Evolutionary conservation across 495 filamentous ascomycete genomes (phyloP).

Genomic region (Penicillium atrosanguineum): DNA sequence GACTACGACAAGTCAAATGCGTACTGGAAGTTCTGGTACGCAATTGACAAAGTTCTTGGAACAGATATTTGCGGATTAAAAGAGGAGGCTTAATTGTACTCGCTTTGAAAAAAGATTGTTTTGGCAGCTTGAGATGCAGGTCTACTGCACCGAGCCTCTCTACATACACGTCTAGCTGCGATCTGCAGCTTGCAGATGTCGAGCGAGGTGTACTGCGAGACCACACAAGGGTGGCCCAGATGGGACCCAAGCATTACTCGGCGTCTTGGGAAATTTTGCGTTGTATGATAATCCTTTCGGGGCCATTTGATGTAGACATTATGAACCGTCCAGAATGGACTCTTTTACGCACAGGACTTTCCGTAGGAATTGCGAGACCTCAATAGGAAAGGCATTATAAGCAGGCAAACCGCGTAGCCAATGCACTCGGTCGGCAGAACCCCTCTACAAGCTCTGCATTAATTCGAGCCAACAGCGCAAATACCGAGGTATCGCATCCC

Average conservation of each 20-base stretch:
- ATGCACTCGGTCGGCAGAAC: not conserved
- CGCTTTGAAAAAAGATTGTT: not conserved
- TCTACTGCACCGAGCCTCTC: not conserved
- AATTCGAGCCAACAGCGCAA: not conserved
- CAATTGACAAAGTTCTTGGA: slow-evolving; percentile 42
- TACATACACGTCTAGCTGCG: not conserved
- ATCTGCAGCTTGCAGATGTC: too few relatives aligned
- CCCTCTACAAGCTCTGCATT: not conserved
- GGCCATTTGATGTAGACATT: slow-evolving; percentile 15
- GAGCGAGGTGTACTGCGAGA: not conserved
- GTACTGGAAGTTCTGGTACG: slow-evolving; percentile 68
- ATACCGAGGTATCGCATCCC: not conserved
- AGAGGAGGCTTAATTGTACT: slow-evolving; percentile 38
- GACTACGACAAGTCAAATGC: slow-evolving; percentile 70
- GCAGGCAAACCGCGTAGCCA: not conserved
- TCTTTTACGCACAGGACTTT: not conserved
- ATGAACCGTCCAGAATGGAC: slow-evolving; percentile 15
- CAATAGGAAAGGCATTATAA: not conserved
- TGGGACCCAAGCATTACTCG: slow-evolving; percentile 11
- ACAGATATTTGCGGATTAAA: slow-evolving; percentile 53
- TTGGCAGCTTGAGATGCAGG: not conserved
- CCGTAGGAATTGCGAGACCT: not conserved
- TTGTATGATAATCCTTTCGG: slow-evolving; percentile 20
- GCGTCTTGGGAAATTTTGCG: slow-evolving; percentile 6
- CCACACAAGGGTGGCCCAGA: not conserved